Conservation (phyloP, 768 basidiomycete genomes). For the Leucocoprinus sp. region DNA sequence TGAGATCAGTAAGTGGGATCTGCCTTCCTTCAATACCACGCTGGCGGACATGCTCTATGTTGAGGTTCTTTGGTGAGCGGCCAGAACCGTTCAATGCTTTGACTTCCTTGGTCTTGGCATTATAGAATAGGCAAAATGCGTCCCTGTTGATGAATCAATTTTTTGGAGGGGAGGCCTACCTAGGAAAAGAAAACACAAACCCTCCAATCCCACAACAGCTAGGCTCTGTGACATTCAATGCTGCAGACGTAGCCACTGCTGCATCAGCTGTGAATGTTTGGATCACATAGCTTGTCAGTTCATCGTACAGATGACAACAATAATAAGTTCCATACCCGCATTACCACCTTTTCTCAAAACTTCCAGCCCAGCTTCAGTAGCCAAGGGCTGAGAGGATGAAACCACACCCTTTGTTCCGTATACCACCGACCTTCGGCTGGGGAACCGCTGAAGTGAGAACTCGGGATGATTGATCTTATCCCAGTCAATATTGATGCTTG, state of each 20-base stretch:
- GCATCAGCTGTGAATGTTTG: conserved; percentile 81
- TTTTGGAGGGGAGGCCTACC: neutral
- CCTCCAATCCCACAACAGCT: conserved; percentile 90
- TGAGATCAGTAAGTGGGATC: conserved; percentile 77
- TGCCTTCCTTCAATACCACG: conserved; percentile 56
- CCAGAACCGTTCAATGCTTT: conserved; percentile 93
- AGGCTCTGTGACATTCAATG: conserved; percentile 87
- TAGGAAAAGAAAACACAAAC: conserved; percentile 30
- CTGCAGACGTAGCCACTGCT: conserved; percentile 88
- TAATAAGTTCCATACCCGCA: conserved; percentile 50
- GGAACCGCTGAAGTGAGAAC: conserved; percentile 57
- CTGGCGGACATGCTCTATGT: conserved; percentile 59
- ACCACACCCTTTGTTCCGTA: conserved; percentile 86
- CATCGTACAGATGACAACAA: neutral
- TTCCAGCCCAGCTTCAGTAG: conserved; percentile 86
- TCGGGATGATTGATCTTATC: conserved; percentile 62
- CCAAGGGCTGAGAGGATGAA: conserved; percentile 84
- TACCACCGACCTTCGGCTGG: conserved; percentile 80
- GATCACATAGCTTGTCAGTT: neutral
- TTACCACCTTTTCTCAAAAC: conserved; percentile 92
- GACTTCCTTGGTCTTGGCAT: conserved; percentile 73
- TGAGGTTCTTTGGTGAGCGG: conserved; percentile 71
- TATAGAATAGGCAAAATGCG: conserved; percentile 89
- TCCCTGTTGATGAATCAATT: conserved; percentile 40
- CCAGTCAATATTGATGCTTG: conserved; percentile 37